Conservation (phyloP, 345 rosid species). For the Eucalyptus polybractea region DNA sequence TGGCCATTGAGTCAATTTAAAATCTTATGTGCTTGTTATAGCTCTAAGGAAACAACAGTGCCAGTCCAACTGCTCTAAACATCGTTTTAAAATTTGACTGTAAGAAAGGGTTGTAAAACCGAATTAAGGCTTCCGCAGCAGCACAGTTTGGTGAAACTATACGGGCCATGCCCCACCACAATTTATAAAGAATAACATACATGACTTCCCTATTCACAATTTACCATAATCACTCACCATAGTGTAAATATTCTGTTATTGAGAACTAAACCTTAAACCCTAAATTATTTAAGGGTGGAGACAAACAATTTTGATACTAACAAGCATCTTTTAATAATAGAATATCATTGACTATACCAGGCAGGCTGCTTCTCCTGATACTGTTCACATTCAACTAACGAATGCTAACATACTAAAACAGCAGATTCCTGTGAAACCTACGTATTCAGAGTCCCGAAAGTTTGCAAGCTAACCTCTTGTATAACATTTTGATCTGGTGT, state of each 20-base stretch:
- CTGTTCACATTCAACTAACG: not conserved
- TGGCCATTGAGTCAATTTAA: not conserved
- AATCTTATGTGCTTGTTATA: not conserved
- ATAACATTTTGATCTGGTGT: conserved; percentile 28
- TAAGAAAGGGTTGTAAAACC: not conserved
- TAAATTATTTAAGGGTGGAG: not conserved
- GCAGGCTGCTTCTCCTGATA: not conserved
- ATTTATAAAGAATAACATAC: not conserved
- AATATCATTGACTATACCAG: not conserved
- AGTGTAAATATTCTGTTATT: not conserved
- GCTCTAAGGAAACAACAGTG: not conserved
- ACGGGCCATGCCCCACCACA: not conserved
- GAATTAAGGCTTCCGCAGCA: not conserved
- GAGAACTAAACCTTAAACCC: not conserved
- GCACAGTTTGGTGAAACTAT: not conserved
- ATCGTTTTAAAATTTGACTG: not conserved
- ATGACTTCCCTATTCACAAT: not conserved
- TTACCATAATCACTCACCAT: not conserved
- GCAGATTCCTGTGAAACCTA: not conserved
- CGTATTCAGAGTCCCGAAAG: not conserved
- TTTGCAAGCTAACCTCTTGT: conserved; percentile 17
- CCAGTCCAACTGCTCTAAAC: not conserved
- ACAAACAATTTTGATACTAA: not conserved
- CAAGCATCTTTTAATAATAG: not conserved
- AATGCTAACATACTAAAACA: not conserved